phyloP scores from a whole-genome alignment of 768 basidiomycete species.

The Lactarius pseudohatsudake region DNA sequence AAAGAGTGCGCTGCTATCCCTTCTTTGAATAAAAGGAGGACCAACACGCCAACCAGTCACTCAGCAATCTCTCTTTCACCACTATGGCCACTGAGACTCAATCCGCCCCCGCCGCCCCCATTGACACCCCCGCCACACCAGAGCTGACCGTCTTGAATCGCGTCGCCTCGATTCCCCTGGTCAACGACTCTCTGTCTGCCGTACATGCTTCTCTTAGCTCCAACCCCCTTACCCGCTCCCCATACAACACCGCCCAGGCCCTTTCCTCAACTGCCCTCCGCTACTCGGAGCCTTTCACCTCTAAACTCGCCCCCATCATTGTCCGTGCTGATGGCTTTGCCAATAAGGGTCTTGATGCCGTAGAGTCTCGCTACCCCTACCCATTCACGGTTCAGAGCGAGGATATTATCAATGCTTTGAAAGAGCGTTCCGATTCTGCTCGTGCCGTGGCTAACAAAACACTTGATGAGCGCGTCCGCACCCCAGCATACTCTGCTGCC shows the following conservation, averaged over 20 bases:
- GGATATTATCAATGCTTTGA: slow-evolving; percentile 62
- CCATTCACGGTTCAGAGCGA: slow-evolving; percentile 74
- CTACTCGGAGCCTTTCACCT: slow-evolving; percentile 64
- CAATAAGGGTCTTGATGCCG: slow-evolving; percentile 72
- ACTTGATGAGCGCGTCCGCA: slow-evolving; percentile 63
- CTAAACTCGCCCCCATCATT: slow-evolving; percentile 64
- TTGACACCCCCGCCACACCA: slow-evolving; percentile 35
- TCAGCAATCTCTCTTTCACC: not conserved
- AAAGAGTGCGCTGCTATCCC: not conserved
- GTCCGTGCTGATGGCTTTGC: slow-evolving; percentile 62
- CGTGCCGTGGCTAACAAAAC: slow-evolving; percentile 58
- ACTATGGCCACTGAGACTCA: slow-evolving; percentile 43
- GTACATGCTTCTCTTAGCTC: slow-evolving; percentile 58
- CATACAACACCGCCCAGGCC: slow-evolving; percentile 65
- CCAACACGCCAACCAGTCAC: not conserved
- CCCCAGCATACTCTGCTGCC: slow-evolving; percentile 60
- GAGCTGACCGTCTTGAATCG: slow-evolving; percentile 62
- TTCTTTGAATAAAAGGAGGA: slow-evolving; percentile 11
- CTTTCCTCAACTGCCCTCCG: slow-evolving; percentile 44
- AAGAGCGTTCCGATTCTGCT: slow-evolving; percentile 55
- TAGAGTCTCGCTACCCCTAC: slow-evolving; percentile 72
- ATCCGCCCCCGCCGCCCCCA: slow-evolving; percentile 26
- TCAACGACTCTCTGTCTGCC: slow-evolving; percentile 61
- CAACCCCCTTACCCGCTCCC: slow-evolving; percentile 59
- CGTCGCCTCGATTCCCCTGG: slow-evolving; percentile 70